These are phyloP conservation scores for Mycosarcoma mackinlayi DNA, from an alignment of 1,284 basidiomycete genomes.

Conservation along the genomic window DNA sequence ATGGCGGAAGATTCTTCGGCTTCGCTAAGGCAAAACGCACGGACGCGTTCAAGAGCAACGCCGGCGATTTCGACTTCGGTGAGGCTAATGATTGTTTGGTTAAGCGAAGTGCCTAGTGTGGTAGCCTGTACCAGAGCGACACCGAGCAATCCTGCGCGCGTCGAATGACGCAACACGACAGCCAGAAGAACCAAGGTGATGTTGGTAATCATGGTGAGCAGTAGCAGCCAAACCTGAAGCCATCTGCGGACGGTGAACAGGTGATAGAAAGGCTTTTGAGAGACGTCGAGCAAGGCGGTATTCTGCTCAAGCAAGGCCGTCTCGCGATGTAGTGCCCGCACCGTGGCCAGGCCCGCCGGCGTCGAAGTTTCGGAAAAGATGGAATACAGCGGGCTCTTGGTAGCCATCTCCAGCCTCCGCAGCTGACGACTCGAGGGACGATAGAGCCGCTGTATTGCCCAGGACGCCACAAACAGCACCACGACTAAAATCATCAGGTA, in stretches of 20 bases:
- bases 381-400: conserved; percentile 51
- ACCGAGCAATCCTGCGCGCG: conserved; percentile 57
- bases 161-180: conserved; percentile 46
- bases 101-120: conserved; percentile 36
- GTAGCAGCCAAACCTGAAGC: conserved; percentile 54
- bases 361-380: conserved; percentile 50
- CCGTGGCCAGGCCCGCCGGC: conserved; percentile 46
- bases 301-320: conserved; percentile 37
- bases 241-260: conserved; percentile 52
- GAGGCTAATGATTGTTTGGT: conserved; percentile 53
- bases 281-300: conserved; percentile 32
- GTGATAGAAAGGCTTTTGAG: conserved; percentile 50
- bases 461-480: conserved; percentile 14
- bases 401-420: conserved; percentile 52
- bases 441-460: conserved; percentile 49
- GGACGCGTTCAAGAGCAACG: conserved; percentile 68
- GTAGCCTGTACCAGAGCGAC: conserved; percentile 66
- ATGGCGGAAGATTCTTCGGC: conserved; percentile 31
- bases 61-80: conserved; percentile 67
- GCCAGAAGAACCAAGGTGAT: conserved; percentile 46
- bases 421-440: conserved; percentile 52
- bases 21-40: conserved; percentile 56
- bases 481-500: conserved; percentile 27
- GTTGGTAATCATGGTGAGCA: conserved; percentile 45
- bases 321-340: conserved; percentile 47